Evolutionary conservation across 306 rosid species (phyloP), one percentile per base, ranked within the genome.

Genomic region (Trifolium pratense): DNA sequence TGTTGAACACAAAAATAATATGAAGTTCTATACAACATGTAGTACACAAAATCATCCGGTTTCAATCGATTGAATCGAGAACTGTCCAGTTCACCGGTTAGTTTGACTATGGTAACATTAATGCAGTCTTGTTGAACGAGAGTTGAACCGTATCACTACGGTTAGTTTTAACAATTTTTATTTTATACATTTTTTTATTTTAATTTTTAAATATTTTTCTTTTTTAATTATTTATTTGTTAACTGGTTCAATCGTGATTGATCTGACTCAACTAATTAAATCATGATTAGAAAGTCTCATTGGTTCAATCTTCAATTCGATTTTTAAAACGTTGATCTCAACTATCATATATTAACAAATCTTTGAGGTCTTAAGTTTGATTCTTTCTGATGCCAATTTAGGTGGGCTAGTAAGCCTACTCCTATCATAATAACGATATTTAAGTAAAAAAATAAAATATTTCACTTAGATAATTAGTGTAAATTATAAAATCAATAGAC

Each of bases 1-100:
- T 61, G 12, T 26, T 25, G 7, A 79, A 43, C 23, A 64, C 23
- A 59, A 0, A 60, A 73, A 73, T 5, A 68, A 63, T 12, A 64
- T 13, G 11, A 68, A 69, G 49, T 23, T 32, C 51, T 18, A 46
- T 39, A 29, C 8, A 57, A 26, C 9, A 57, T 57, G 1, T 25
- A 21, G 25, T 21, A 21, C 25, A 25, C 29, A 2, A 25, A 25
- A 25, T 25, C 2, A 25, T 0, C 29, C 29, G 29, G 29, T 25
- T 2, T 25, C 6, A 5, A 31, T 31, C 5, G 48, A 3, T 40
- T 40, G 15, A 40, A 40, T 40, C 4, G 15, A 40, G 3, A 40
- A 40, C 5, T 1, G 15, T 3, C 13, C 12, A 2, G 14, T 46
- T 21, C 25, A 21, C 25, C 25, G 25, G 25, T 21, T 11, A 0